These are phyloP conservation scores for Colletotrichum karsti DNA, from an alignment of 2,329 filamentous ascomycete species.

Conservation along the genomic window DNA sequence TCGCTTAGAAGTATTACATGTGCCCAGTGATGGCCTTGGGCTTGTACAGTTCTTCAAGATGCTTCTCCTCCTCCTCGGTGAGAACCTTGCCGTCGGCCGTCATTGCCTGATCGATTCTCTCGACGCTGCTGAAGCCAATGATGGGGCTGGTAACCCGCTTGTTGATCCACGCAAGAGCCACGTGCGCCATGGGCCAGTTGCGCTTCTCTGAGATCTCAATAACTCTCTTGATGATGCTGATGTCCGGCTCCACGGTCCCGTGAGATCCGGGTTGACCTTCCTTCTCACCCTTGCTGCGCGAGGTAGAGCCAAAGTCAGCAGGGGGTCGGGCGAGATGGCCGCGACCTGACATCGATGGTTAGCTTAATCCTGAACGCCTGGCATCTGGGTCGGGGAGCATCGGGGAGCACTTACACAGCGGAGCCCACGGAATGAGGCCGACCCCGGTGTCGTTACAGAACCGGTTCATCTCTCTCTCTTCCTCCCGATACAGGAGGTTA, in stretches of 20 bases:
- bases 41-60: slow-evolving; percentile 69
- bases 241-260: slow-evolving; percentile 42
- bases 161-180: slow-evolving; percentile 71
- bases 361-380: background rate
- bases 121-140: slow-evolving; percentile 65
- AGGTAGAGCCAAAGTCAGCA: slow-evolving; percentile 24
- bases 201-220: slow-evolving; percentile 67
- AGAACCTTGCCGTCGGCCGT: slow-evolving; percentile 54
- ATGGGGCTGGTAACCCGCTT: slow-evolving; percentile 65
- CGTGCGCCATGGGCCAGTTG: slow-evolving; percentile 68
- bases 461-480: slow-evolving; percentile 55
- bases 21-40: slow-evolving; percentile 52
- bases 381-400: background rate
- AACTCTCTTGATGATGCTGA: slow-evolving; percentile 41
- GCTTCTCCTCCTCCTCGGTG: slow-evolving; percentile 66
- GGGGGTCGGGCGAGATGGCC: slow-evolving; percentile 40
- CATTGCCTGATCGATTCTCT: slow-evolving; percentile 70
- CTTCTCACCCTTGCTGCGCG: slow-evolving; percentile 42
- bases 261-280: slow-evolving; percentile 31
- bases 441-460: slow-evolving; percentile 53
- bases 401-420: slow-evolving; percentile 10
- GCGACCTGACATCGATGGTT: slow-evolving; percentile 19
- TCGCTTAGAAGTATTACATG: background rate
- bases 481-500: slow-evolving; percentile 65
- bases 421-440: slow-evolving; percentile 45